These are phyloP conservation scores for Ceratocystis huliohia DNA, from an alignment of 2,329 filamentous ascomycete species.

Conservation along the genomic window DNA sequence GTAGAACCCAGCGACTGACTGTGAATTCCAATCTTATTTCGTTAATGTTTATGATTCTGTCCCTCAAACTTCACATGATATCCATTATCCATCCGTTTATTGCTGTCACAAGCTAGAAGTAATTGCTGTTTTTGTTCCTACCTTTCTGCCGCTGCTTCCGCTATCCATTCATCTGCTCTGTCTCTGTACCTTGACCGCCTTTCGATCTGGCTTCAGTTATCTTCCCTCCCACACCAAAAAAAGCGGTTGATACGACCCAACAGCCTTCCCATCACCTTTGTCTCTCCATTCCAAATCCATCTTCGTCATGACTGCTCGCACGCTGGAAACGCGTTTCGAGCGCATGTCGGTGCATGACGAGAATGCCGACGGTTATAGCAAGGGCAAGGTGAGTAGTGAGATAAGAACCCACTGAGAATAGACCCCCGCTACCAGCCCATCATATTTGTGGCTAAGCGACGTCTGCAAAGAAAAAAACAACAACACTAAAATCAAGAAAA, in stretches of 20 bases:
- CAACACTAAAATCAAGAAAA: not conserved
- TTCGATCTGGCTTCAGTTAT: not conserved
- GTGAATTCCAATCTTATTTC: not conserved
- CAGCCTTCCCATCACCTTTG: not conserved
- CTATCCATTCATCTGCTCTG: not conserved
- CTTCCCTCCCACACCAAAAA: not conserved
- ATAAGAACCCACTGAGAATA: conserved; percentile 3
- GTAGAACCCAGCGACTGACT: not conserved
- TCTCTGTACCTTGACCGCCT: conserved; percentile 1
- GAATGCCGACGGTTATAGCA: conserved; percentile 56
- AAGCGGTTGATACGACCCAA: not conserved
- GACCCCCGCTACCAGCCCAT: not conserved
- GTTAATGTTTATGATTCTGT: not conserved
- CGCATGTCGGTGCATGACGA: conserved; percentile 81
- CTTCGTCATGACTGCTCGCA: conserved; percentile 53
- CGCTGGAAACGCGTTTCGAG: conserved; percentile 79
- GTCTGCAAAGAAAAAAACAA: conserved; percentile 1
- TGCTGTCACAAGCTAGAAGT: not conserved
- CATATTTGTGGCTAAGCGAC: conserved; percentile 6
- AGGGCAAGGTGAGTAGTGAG: conserved; percentile 54
- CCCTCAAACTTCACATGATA: not conserved
- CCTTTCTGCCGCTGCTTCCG: not conserved
- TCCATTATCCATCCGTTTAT: not conserved
- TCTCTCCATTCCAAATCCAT: conserved; percentile 4
- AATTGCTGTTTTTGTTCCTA: not conserved